phyloP scores from a whole-genome alignment of 768 basidiomycete genomes.

The Boletellus ananas region DNA sequence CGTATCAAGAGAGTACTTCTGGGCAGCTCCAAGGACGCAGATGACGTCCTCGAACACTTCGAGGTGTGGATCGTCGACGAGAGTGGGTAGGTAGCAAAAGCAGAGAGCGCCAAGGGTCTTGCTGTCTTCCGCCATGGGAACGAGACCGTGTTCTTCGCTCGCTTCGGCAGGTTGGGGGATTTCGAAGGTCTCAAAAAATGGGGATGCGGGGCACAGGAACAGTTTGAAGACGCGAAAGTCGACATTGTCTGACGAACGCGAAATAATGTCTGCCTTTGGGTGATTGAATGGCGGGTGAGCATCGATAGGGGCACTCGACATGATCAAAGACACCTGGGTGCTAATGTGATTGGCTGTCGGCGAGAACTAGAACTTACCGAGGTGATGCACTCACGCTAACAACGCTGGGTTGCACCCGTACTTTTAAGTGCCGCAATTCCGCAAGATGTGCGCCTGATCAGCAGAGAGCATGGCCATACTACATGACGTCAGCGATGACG shows the following conservation, averaged over 20 bases:
- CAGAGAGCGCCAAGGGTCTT: constrained; percentile 10
- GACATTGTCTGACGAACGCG: constrained; percentile 24
- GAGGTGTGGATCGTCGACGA: constrained; percentile 15
- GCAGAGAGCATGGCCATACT: too few relatives aligned
- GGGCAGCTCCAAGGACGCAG: constrained; percentile 8
- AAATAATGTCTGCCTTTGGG: constrained; percentile 18
- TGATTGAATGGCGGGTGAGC: constrained; percentile 18
- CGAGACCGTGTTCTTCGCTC: background rate
- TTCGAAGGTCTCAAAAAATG: constrained; percentile 30
- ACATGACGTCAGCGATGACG: too few relatives aligned
- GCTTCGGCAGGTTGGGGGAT: constrained; percentile 23
- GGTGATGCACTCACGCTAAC: too few relatives aligned
- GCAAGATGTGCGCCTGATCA: too few relatives aligned
- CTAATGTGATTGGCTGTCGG: too few relatives aligned
- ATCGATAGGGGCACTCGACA: too few relatives aligned
- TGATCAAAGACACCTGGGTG: too few relatives aligned
- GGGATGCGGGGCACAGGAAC: constrained; percentile 31
- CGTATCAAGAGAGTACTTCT: constrained; percentile 16
- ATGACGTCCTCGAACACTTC: constrained; percentile 5
- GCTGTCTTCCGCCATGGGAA: too few relatives aligned
- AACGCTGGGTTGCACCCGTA: too few relatives aligned
- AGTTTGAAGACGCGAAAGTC: constrained; percentile 30
- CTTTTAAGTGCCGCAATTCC: too few relatives aligned
- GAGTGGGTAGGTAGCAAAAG: constrained; percentile 22
- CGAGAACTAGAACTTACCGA: too few relatives aligned